Evolutionary conservation across 1,284 basidiomycete species (phyloP), one percentile per base, ranked within the genome.

Genomic region (Trichosporon ovoides): DNA sequence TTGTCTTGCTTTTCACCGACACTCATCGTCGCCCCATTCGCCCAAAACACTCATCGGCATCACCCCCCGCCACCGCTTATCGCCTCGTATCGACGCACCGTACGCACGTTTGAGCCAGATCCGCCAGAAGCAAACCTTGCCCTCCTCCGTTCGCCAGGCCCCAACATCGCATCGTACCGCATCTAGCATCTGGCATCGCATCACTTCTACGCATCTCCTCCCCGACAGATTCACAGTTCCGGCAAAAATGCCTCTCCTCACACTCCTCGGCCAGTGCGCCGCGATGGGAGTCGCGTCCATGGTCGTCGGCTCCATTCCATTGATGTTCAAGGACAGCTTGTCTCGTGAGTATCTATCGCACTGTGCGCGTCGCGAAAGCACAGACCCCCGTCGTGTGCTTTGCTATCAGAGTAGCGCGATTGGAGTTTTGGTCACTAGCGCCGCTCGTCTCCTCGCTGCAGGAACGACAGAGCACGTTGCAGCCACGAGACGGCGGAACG

Each of bases 211-310:
- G n/a, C n/a, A n/a, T n/a, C n/a, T n/a, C n/a, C n/a, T n/a, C n/a
- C n/a, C n/a, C n/a, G n/a, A n/a, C n/a, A n/a, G n/a, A n/a, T n/a
- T n/a, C n/a, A n/a, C n/a, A n/a, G n/a, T n/a, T n/a, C n/a, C n/a
- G n/a, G n/a, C n/a, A n/a, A n/a, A n/a, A n/a, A 80, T 80, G 79
- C 67, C 68, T 7, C 52, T 80, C 60, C 40, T 73, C 46, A 71
- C 77, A 46, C 77, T 87, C 37, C 68, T 87, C 22, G 67, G 80
- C 38, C 86, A 89, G 83, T 83, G 86, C 52, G 75, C 80, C 38
- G 75, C 86, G 18, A 83, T 94, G 63, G 87, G 86, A 52, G 79
- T 79, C n/a, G 82, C 84, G 7, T 87, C 87, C 2, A 88, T 91
- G 66, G 81, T 79, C 19, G 81, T 84, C 40, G 91, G 91, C 33